Base-by-base conservation (phyloP, 352 stramenopile genomes). In the Phytophthora cryptogea region DNA sequence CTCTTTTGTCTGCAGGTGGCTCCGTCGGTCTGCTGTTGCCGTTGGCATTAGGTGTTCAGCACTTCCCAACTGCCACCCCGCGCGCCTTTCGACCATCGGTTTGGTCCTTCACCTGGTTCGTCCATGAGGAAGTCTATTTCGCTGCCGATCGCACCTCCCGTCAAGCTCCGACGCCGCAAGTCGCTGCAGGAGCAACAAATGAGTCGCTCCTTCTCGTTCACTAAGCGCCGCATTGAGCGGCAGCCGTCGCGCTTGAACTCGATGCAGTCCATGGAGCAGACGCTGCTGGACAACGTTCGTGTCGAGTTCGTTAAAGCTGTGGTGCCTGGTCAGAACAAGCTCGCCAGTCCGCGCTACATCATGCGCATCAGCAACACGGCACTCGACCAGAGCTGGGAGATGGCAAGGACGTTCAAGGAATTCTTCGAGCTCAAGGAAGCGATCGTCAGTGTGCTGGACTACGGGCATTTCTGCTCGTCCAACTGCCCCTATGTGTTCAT, bases 401-500 rank as follows among this genome's bases (percentile, higher is more conserved):
- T 95, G 80, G 75, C 70, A 28, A 68, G 83, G 33, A 86, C 78
- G 9, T 95, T 90, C 60, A 77, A 74, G 31, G 86, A 93, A 50
- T 93, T 92, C 57, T 76, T 83, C 62, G 80, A 92, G 30, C 72
- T 94, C 28, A 92, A 93, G 59, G 80, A 92, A 30, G 51, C 63
- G 3, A 68, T 95, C 17, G 57, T 78, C 42, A 60, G 42, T 8
- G 72, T 76, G 35, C 68, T 95, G 14, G 67, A 89, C 59, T 85
- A 93, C 60, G 86, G 86, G 50, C 86, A 95, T 67, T 78, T 90
- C 16, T 95, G 86, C 54, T 52, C 69, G 11, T 88, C 83, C 30
- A 90, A 90, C 52, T 95, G 86, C 30, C 86, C 86, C 46, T 95
- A 80, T 79, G 67, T 95, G 45, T 95, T 87, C 78, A 89, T 91